Conservation (phyloP, 805 yeast genomes). For the Lachancea lanzarotensis region DNA sequence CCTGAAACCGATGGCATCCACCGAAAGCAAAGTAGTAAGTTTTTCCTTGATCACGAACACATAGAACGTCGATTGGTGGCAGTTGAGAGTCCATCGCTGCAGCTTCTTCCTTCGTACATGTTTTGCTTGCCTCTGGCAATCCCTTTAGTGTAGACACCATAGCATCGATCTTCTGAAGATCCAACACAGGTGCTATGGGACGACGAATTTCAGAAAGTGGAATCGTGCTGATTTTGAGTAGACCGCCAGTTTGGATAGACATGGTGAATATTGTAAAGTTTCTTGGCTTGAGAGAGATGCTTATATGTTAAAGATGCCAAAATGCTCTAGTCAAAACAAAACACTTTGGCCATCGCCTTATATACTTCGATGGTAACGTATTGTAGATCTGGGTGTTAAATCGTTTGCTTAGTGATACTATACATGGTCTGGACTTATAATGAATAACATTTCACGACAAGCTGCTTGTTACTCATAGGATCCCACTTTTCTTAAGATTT, state of each 20-base stretch:
- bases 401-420: neutral
- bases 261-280: conserved; percentile 28
- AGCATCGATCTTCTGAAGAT: conserved; percentile 63
- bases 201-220: conserved; percentile 65
- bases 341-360: neutral
- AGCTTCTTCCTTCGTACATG: conserved; percentile 44
- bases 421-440: conserved; percentile 1
- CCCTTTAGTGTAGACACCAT: conserved; percentile 72
- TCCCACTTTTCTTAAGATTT: conserved; percentile 71
- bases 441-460: neutral
- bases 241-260: conserved; percentile 63
- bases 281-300: too few relatives aligned
- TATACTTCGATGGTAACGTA: neutral
- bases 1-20: conserved; percentile 86
- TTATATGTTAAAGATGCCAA: too few relatives aligned
- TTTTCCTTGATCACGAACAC: conserved; percentile 56
- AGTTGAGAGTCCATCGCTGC: conserved; percentile 45
- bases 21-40: conserved; percentile 76
- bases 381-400: too few relatives aligned
- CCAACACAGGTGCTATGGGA: conserved; percentile 83
- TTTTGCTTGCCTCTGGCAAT: conserved; percentile 53
- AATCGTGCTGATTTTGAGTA: conserved; percentile 40
- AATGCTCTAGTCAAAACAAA: too few relatives aligned
- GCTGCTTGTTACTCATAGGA: conserved; percentile 37
- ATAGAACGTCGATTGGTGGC: conserved; percentile 77